Base-by-base conservation (phyloP, 2,329 filamentous ascomycete species). In the Colletotrichum abscissum region DNA sequence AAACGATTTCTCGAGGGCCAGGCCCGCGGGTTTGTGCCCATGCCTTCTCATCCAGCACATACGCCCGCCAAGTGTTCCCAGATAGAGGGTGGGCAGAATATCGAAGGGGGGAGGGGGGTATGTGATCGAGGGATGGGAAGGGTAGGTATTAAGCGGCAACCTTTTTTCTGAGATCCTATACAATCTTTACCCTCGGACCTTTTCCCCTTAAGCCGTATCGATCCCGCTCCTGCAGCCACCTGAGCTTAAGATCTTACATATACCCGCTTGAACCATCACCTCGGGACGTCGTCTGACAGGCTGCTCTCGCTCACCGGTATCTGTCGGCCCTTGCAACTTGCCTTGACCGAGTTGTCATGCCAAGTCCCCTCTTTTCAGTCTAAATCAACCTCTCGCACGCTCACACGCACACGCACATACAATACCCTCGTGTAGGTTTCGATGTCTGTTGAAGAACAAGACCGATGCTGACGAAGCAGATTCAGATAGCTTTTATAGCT, bases 171-270 rank as follows among this genome's bases (percentile, higher is more conserved):
- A 67, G 42, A 49, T 71, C 42, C 28, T 60, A 67, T 62, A 67
- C 28, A 63, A 63, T 42, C 16, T 19, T 42, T 42, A 55, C 62
- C 33, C 16, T 42, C 28, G 33, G 67, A 35, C 35, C 52, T 35
- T 69, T 58, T 19, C 67, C 30, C 26, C 63, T 67, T 58, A 60
- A n/a, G 68, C 54, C 57, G 42, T 49, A 33, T 52, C 59, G 33
- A 38, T 65, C 33, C 63, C 52, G 52, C 58, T 54, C 35, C 69
- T 62, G 69, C 57, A 72, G 69, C 69, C 58, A 35, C 65, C 22
- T 46, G n/a, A 33, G 60, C 55, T 70, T 73, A 73, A 35, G 55
- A 73, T 70, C 60, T 73, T 73, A 73, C 70, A 73, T 73, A 73
- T 70, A 73, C 67, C 70, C 70, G 60, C 70, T 65, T 16, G 67